A percentile compares a stretch with the other conserved stretches of the same genome.
phyloP scores from a whole-genome alignment of 352 stramenopile genomes.

The Phytophthora litchii region DNA sequence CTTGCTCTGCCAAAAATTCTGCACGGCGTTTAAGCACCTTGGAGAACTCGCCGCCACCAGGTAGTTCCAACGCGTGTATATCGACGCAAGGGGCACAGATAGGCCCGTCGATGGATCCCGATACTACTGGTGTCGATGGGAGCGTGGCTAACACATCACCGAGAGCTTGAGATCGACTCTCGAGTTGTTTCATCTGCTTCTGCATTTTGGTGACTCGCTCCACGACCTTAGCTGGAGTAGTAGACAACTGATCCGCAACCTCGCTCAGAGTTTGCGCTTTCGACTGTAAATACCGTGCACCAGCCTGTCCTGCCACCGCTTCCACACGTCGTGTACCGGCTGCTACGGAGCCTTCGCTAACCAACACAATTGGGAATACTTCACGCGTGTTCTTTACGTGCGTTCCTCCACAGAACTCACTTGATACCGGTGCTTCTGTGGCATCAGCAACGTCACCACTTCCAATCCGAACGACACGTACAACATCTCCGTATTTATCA shows the following conservation, averaged over 20 bases:
- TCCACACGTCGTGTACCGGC: conserved; percentile 81
- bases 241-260: conserved; percentile 63
- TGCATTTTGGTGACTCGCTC: conserved; percentile 75
- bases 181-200: conserved; percentile 71
- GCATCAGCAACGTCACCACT: conserved; percentile 8
- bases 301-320: conserved; percentile 56
- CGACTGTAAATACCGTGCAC: conserved; percentile 59
- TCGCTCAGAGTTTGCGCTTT: conserved; percentile 56
- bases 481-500: conserved; percentile 83
- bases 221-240: conserved; percentile 60
- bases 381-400: conserved; percentile 55
- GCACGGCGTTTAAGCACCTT: conserved; percentile 68
- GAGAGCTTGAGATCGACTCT: conserved; percentile 56
- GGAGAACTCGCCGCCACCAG: conserved; percentile 40
- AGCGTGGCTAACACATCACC: conserved; percentile 53
- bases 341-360: conserved; percentile 80
- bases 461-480: conserved; percentile 75
- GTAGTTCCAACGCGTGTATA: conserved; percentile 35
- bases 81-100: conserved; percentile 34
- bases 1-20: conserved; percentile 52
- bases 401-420: conserved; percentile 83
- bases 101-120: conserved; percentile 29
- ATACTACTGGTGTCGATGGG: conserved; percentile 42
- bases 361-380: conserved; percentile 75
- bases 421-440: conserved; percentile 29